Evolutionary conservation across 2,329 filamentous ascomycete genomes (phyloP).

Genomic region (Zasmidium citrigriseum): DNA sequence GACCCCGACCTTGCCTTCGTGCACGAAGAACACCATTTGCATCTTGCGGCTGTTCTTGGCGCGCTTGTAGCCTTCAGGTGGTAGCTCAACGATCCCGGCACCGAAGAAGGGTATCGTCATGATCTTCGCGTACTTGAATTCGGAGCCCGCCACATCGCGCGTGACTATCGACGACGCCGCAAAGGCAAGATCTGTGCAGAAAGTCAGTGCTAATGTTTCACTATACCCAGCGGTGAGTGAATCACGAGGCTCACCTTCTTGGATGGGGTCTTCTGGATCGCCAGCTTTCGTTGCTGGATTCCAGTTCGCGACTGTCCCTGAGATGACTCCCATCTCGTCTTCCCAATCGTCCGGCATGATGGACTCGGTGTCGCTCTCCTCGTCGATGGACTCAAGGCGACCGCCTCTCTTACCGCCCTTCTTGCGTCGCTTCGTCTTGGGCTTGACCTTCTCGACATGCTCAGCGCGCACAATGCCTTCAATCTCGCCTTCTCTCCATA

Average conservation of each 20-base stretch:
- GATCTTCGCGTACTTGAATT: conserved; percentile 88
- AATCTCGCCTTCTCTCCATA: conserved; percentile 68
- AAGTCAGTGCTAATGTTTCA: conserved; percentile 15
- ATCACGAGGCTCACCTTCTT: conserved; percentile 39
- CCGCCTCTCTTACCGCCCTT: conserved; percentile 37
- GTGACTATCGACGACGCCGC: conserved; percentile 59
- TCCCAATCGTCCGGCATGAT: conserved; percentile 70
- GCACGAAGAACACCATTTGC: conserved; percentile 96
- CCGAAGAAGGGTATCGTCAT: conserved; percentile 84
- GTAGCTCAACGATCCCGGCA: conserved; percentile 84
- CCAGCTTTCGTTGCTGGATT: conserved; percentile 31
- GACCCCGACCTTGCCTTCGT: conserved; percentile 78
- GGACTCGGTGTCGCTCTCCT: conserved; percentile 54
- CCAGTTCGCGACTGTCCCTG: conserved; percentile 65
- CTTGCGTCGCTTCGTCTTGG: conserved; percentile 30
- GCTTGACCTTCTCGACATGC: conserved; percentile 49
- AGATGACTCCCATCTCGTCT: conserved; percentile 62
- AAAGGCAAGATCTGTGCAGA: conserved; percentile 59
- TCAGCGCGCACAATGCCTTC: conserved; percentile 78
- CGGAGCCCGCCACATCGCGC: conserved; percentile 61
- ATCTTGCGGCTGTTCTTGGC: conserved; percentile 92
- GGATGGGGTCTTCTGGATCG: conserved; percentile 40
- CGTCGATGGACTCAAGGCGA: conserved; percentile 38
- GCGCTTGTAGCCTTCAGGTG: conserved; percentile 78
- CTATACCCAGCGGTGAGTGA: neutral